phyloP scores from a whole-genome alignment of 2,329 filamentous ascomycete genomes.

The Colletotrichum brevisporum region DNA sequence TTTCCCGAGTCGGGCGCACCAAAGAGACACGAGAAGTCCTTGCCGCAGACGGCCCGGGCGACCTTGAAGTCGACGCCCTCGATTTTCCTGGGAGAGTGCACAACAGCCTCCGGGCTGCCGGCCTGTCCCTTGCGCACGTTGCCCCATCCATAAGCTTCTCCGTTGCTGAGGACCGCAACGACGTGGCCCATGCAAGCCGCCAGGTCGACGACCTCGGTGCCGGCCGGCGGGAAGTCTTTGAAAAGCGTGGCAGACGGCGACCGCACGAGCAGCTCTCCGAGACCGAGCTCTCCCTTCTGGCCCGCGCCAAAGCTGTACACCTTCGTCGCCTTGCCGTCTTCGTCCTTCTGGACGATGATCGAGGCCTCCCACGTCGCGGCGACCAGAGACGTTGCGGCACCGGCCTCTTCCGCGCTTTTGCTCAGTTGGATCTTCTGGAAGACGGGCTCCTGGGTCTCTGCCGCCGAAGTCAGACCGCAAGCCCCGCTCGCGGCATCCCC shows the following conservation, averaged over 20 bases:
- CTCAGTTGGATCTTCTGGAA: conserved; percentile 58
- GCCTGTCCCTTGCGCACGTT: conserved; percentile 88
- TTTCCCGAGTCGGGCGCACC: conserved; percentile 68
- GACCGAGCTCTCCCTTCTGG: conserved; percentile 79
- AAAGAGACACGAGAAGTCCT: conserved; percentile 86
- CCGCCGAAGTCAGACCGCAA: conserved; percentile 60
- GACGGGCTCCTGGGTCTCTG: conserved; percentile 48
- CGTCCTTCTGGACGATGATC: conserved; percentile 68
- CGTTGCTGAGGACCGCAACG: conserved; percentile 79
- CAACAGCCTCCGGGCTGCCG: conserved; percentile 68
- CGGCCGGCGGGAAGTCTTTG: conserved; percentile 74
- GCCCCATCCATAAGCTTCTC: conserved; percentile 90
- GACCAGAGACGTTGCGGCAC: conserved; percentile 57
- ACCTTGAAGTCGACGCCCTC: conserved; percentile 72
- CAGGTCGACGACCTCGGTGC: conserved; percentile 72
- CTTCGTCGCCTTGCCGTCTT: conserved; percentile 56
- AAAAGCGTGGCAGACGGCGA: conserved; percentile 65
- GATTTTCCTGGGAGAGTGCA: conserved; percentile 75
- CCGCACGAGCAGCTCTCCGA: conserved; percentile 67
- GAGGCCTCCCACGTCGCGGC: conserved; percentile 87
- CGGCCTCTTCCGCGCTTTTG: conserved; percentile 44
- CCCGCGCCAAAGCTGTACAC: conserved; percentile 78
- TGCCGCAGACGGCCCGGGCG: conserved; percentile 79
- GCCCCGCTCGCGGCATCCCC: conserved; percentile 72
- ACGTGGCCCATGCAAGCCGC: conserved; percentile 84